phyloP scores from a whole-genome alignment of 257 asterid genomes.

The Solanum rostratum region DNA sequence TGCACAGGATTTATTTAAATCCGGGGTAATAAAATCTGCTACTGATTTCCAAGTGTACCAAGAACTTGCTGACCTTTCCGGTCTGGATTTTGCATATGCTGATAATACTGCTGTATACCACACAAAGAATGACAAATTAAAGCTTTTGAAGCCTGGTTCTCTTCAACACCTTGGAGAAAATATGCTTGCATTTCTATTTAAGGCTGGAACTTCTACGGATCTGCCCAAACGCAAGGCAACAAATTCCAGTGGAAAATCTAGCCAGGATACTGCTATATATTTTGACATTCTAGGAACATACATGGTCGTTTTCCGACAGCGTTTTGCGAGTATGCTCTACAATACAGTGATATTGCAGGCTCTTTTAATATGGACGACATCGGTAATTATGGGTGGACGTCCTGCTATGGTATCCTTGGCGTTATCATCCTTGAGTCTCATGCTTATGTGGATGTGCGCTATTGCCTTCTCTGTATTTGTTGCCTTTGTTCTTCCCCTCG shows the following conservation, averaged over 20 bases:
- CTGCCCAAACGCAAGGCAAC: constrained; percentile 41
- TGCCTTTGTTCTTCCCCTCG: constrained; percentile 51
- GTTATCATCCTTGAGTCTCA: constrained; percentile 47
- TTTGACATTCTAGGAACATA: constrained; percentile 88
- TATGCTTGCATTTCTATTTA: constrained; percentile 87
- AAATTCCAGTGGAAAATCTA: constrained; percentile 28
- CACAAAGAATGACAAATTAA: constrained; percentile 87
- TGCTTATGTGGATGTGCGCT: constrained; percentile 82
- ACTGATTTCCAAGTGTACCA: constrained; percentile 95
- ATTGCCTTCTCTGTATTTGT: constrained; percentile 35
- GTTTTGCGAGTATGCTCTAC: constrained; percentile 65
- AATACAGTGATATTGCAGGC: constrained; percentile 78
- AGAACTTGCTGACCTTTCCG: constrained; percentile 90
- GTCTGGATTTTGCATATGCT: constrained; percentile 88
- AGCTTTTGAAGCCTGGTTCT: constrained; percentile 84
- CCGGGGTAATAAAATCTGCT: constrained; percentile 84
- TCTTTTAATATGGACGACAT: constrained; percentile 60
- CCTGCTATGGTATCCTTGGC: constrained; percentile 49
- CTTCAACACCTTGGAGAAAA: constrained; percentile 99
- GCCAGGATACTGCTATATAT: constrained; percentile 57
- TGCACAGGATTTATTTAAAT: constrained; percentile 80
- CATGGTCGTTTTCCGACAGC: constrained; percentile 67
- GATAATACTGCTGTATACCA: constrained; percentile 91
- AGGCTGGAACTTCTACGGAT: constrained; percentile 62
- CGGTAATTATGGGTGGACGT: constrained; percentile 70